Percentiles rank a stretch among this genome's conserved stretches.
Evolutionary conservation across 176 grass and related monocot species (phyloP).

Genomic region (Phragmites australis): DNA sequence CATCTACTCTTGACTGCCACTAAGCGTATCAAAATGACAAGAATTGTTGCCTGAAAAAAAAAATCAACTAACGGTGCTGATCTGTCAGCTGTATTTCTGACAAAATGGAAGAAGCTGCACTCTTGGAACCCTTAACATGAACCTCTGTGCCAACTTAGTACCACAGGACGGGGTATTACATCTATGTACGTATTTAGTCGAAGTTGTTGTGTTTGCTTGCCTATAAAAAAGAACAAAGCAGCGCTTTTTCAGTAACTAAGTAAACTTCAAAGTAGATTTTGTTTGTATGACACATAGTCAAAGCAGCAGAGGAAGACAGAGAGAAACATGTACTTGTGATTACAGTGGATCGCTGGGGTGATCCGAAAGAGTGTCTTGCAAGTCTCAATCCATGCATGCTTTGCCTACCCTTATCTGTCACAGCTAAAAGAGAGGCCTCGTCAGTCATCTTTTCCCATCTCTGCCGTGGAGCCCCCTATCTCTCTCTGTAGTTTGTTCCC

Average conservation of each 20-base stretch:
- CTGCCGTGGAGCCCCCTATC: neutral
- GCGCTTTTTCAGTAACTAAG: neutral
- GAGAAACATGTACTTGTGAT: constrained; percentile 26
- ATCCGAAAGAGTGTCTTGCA: constrained; percentile 34
- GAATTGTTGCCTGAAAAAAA: neutral
- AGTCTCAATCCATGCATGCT: constrained; percentile 37
- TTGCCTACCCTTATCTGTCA: constrained; percentile 7
- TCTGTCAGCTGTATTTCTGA: neutral
- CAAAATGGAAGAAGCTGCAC: neutral
- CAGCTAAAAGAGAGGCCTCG: constrained; percentile 30
- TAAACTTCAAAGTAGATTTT: neutral
- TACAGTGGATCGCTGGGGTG: constrained; percentile 12
- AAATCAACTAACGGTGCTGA: neutral
- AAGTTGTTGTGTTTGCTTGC: too few relatives aligned
- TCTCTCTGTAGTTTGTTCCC: neutral
- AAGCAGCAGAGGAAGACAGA: constrained; percentile 21
- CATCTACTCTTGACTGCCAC: neutral
- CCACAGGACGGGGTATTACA: too few relatives aligned
- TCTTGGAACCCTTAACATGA: neutral
- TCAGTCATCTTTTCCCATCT: neutral
- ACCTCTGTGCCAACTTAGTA: too few relatives aligned
- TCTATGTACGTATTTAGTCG: too few relatives aligned
- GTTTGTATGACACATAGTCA: constrained; percentile 28
- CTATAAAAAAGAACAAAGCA: too few relatives aligned
- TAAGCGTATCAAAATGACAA: neutral